Base-by-base conservation (phyloP, 768 basidiomycete genomes). In the Mycena latifolia region DNA sequence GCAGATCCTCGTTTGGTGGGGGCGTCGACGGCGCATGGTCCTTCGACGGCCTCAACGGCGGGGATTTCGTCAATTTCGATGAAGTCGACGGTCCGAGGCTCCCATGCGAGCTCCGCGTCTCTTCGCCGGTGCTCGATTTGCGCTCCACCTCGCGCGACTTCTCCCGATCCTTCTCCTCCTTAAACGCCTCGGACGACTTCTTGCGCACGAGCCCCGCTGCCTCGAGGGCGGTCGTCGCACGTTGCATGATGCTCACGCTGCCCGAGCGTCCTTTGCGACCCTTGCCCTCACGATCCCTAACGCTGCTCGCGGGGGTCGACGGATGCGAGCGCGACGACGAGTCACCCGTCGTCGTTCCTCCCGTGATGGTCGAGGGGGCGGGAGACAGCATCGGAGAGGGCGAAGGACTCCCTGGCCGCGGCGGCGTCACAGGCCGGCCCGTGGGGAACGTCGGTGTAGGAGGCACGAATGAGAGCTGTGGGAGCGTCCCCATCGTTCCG, bases 211-310 rank as follows among this genome's bases (percentile, higher is more conserved):
- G 78, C 3, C 94, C 92, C 15, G 91, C 92, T 12, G 93, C 94
- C 75, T 94, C 93, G 27, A 95, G 83, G 1, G 92, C 94, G 1
- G 95, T 97, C 2, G 95, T 96, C 0, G 95, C 96, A 27, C 96
- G 89, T 72, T 98, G 96, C 86, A 99, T 93, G 76, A 99, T 98
- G 72, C 92, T 96, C 55, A 99, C 93, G 63, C 96, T 97, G 8
- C 95, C 93, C 2, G 94, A 89, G 18, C 96, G 85, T 27, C 78
- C 81, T 75, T 96, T 96, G 52, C 89, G 84, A 22, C 84, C 82
- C 67, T 87, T 90, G 46, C 82, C 84, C 59, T 88, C 88, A 72
- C 84, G 85, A 56, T 87, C 88, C 72, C 84, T 89, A 60, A 84
- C 62, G 67, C 86, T 88, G 18, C 89, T 84, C 25, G 84, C 85